phyloP scores from a whole-genome alignment of 371 early-diverging fungal genomes.

The Coelomomyces lativittatus region DNA sequence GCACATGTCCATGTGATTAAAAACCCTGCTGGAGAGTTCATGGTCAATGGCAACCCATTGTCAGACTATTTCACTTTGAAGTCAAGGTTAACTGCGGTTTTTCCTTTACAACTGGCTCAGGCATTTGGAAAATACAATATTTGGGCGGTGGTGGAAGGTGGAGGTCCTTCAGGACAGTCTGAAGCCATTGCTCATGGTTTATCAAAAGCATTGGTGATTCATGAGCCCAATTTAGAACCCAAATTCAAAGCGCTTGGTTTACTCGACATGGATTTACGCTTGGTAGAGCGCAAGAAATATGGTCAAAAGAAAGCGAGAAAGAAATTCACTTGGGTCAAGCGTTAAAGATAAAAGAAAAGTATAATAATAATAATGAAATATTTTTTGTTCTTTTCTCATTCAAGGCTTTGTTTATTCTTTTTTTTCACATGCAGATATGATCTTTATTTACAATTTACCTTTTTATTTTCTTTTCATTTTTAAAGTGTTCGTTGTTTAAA shows the following conservation, averaged over 20 bases:
- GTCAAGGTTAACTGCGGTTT: conserved; percentile 44
- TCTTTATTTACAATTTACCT: no score
- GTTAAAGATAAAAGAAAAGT: not conserved
- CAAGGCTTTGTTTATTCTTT: no score
- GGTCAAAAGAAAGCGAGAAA: conserved; percentile 85
- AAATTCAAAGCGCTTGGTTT: not conserved
- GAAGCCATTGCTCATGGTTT: conserved; percentile 70
- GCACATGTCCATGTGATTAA: conserved; percentile 58
- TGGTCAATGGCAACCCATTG: conserved; percentile 61
- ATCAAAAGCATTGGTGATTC: conserved; percentile 55
- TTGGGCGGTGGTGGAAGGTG: conserved; percentile 67
- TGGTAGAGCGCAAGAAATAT: conserved; percentile 92
- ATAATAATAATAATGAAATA: no score
- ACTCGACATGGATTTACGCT: conserved; percentile 59
- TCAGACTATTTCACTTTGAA: conserved; percentile 53
- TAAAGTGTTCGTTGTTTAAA: no score
- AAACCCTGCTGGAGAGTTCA: conserved; percentile 43
- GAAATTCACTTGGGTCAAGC: conserved; percentile 63
- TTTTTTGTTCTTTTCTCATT: no score
- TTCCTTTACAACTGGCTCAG: conserved; percentile 53
- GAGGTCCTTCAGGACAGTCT: conserved; percentile 74
- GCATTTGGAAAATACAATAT: conserved; percentile 61
- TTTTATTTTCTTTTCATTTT: no score
- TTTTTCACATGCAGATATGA: no score
- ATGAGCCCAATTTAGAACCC: conserved; percentile 35